Evolutionary conservation across 805 yeast genomes (phyloP).

Genomic region (Candida tammaniensis): DNA sequence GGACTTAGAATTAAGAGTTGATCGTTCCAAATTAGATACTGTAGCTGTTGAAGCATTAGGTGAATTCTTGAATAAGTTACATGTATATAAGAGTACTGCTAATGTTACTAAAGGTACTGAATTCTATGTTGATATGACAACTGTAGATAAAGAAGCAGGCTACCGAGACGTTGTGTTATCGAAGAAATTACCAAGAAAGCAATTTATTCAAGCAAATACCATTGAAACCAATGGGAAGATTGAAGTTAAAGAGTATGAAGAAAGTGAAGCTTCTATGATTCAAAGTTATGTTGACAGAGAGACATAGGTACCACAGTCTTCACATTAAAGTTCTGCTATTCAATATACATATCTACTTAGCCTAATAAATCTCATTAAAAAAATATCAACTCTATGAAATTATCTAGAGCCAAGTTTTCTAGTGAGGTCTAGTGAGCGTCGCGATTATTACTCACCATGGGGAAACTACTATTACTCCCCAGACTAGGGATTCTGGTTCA

Average conservation of each 20-base stretch:
- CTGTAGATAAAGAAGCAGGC: conserved; percentile 59
- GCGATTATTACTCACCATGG: too few species aligned
- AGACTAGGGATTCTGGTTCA: too few species aligned
- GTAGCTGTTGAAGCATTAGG: conserved; percentile 74
- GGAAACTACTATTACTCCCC: too few species aligned
- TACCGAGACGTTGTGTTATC: conserved; percentile 66
- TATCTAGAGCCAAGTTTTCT: too few species aligned
- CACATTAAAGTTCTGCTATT: too few species aligned
- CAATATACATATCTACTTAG: too few species aligned
- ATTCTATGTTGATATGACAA: conserved; percentile 67
- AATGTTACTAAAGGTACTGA: conserved; percentile 62
- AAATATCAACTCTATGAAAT: too few species aligned
- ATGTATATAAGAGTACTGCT: conserved; percentile 76
- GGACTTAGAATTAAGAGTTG: conserved; percentile 61
- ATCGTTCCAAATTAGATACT: conserved; percentile 59
- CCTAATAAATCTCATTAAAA: too few species aligned
- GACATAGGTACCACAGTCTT: too few species aligned
- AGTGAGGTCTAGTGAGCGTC: too few species aligned
- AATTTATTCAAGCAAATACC: conserved; percentile 81
- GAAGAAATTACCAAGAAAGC: conserved; percentile 81
- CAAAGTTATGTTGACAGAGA: conserved; percentile 62
- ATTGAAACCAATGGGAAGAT: conserved; percentile 42
- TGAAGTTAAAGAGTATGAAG: conserved; percentile 69
- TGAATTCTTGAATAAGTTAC: conserved; percentile 68
- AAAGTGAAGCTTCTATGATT: conserved; percentile 72